phyloP scores from a whole-genome alignment of 257 asterid genomes.

The Anisodus acutangulus region DNA sequence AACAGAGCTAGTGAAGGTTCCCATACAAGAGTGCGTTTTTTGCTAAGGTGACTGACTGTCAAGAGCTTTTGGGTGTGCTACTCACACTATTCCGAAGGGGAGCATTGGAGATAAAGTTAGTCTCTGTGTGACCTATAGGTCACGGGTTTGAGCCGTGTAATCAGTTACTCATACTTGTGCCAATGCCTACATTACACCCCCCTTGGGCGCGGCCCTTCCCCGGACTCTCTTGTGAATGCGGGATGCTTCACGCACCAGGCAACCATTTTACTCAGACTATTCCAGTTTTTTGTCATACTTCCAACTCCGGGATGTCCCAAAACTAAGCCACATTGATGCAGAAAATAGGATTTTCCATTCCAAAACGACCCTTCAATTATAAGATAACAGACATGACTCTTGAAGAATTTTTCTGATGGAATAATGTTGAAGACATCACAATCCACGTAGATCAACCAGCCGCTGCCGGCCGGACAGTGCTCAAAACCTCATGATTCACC shows the following conservation, averaged over 20 bases:
- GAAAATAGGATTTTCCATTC: not conserved
- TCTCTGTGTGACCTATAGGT: not conserved
- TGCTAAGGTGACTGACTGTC: not conserved
- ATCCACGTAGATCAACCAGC: not conserved
- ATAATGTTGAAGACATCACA: not conserved
- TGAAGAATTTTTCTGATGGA: not conserved
- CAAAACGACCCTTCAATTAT: not conserved
- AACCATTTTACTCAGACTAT: not conserved
- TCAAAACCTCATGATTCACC: not conserved
- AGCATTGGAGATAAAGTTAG: not conserved
- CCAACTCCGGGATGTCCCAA: not conserved
- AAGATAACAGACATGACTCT: not conserved
- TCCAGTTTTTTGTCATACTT: not conserved
- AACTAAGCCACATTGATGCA: not conserved
- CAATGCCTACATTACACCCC: not conserved
- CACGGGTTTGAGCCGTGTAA: not conserved
- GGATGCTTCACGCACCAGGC: not conserved
- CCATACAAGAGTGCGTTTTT: not conserved
- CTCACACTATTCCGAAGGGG: not conserved
- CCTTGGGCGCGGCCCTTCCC: not conserved
- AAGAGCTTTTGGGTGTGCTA: not conserved
- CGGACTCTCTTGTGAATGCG: not conserved
- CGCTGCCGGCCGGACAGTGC: not conserved
- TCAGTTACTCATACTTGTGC: not conserved
- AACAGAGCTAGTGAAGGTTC: not conserved